phyloP scores from a whole-genome alignment of 495 filamentous ascomycete genomes.

The Penicillium taxi region DNA sequence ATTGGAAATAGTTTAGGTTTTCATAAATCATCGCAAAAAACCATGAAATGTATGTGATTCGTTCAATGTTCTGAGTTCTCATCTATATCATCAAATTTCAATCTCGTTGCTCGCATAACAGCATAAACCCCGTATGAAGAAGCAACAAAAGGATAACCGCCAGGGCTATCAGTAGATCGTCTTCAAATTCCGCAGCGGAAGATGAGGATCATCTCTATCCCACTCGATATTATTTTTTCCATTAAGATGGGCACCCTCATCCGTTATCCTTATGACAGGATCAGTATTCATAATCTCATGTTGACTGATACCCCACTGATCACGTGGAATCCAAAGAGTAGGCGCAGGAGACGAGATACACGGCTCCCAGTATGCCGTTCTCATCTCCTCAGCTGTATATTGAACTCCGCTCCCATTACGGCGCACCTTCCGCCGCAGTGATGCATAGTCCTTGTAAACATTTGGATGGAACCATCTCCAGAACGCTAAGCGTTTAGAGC shows the following conservation, averaged over 20 bases:
- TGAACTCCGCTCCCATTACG: constrained; percentile 42
- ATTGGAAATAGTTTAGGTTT: too few relatives aligned
- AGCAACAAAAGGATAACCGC: background rate
- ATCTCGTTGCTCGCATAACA: background rate
- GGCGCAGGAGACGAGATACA: constrained; percentile 53
- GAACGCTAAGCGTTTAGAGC: constrained; percentile 29
- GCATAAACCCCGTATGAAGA: background rate
- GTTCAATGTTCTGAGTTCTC: too few relatives aligned
- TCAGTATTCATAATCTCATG: constrained; percentile 55
- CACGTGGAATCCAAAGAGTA: constrained; percentile 61
- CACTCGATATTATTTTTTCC: constrained; percentile 54
- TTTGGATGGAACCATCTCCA: constrained; percentile 72
- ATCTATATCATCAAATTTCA: background rate
- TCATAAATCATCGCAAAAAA: too few relatives aligned
- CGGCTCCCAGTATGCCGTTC: constrained; percentile 58
- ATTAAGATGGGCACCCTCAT: constrained; percentile 58
- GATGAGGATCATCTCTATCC: constrained; percentile 41
- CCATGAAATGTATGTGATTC: too few relatives aligned
- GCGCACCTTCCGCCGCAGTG: constrained; percentile 62
- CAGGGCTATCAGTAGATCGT: constrained; percentile 24
- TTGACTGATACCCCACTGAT: constrained; percentile 54
- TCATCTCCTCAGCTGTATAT: constrained; percentile 48
- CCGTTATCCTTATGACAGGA: constrained; percentile 47
- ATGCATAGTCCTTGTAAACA: constrained; percentile 60
- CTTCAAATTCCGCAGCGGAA: constrained; percentile 35